These are phyloP conservation scores for Roridomyces roridus DNA, from an alignment of 768 basidiomycete genomes.

Conservation along the genomic window DNA sequence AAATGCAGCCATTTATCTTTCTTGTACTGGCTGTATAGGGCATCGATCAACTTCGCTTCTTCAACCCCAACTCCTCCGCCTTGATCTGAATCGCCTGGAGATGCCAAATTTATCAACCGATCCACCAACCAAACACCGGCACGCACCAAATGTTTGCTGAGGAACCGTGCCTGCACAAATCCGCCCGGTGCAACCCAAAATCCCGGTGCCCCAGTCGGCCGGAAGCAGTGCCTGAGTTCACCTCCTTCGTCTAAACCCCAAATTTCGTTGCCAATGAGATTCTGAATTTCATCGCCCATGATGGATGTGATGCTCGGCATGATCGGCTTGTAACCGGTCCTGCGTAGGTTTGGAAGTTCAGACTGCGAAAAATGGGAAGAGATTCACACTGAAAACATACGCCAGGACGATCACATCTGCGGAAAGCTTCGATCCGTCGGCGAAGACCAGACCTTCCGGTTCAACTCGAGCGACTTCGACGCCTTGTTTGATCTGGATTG, in stretches of 20 bases:
- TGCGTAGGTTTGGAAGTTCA: conserved; percentile 8
- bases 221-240: conserved; percentile 27
- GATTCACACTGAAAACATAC: conserved; percentile 4
- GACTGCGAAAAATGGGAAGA: neutral
- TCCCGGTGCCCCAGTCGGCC: conserved; percentile 18
- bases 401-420: conserved; percentile 5
- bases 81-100: too few species aligned
- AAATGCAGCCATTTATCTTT: too few species aligned
- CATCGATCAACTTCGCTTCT: too few species aligned
- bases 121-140: neutral
- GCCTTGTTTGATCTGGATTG: too few species aligned
- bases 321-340: conserved; percentile 19
- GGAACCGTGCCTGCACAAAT: conserved; percentile 12
- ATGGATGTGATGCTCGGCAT: neutral
- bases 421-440: too few species aligned
- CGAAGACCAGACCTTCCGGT: too few species aligned
- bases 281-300: conserved; percentile 10
- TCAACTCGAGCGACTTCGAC: too few species aligned
- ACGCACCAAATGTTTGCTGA: conserved; percentile 22
- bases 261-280: conserved; percentile 17
- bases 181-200: conserved; percentile 19
- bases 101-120: too few species aligned
- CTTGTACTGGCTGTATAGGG: too few species aligned
- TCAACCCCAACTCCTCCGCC: too few species aligned
- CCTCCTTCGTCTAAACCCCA: conserved; percentile 43